Percentiles rank a stretch among this genome's conserved stretches.
These are phyloP conservation scores for Kondoa subrosea DNA, from an alignment of 768 basidiomycete genomes.

Conservation along the genomic window DNA sequence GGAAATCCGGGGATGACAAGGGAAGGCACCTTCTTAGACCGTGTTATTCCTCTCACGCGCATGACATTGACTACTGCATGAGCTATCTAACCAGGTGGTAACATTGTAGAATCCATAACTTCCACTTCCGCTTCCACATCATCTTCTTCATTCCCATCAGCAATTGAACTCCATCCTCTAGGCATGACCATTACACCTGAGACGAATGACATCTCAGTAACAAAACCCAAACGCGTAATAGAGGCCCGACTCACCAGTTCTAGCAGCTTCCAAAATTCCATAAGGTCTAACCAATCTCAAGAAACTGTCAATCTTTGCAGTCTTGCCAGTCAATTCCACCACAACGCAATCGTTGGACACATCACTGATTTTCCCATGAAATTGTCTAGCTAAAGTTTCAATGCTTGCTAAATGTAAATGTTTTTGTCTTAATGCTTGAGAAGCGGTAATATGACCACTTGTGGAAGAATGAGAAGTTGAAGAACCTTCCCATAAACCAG, in stretches of 20 bases:
- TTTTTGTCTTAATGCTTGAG: constrained; percentile 71
- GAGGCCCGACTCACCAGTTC: constrained; percentile 51
- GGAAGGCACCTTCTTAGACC: too few species aligned
- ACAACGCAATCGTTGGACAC: constrained; percentile 88
- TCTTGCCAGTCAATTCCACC: constrained; percentile 87
- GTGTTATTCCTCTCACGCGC: too few species aligned
- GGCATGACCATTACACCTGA: constrained; percentile 96
- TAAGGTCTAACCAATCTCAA: constrained; percentile 79
- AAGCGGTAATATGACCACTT: constrained; percentile 40
- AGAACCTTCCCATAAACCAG: neutral
- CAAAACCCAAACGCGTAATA: neutral
- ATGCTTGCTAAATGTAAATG: constrained; percentile 82
- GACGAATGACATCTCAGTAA: neutral
- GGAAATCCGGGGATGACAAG: too few species aligned
- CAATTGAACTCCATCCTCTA: constrained; percentile 61
- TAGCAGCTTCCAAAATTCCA: constrained; percentile 83
- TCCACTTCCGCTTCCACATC: constrained; percentile 38
- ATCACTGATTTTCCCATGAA: constrained; percentile 83
- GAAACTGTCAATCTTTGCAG: constrained; percentile 78
- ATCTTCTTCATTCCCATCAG: constrained; percentile 45
- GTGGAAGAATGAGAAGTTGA: constrained; percentile 15
- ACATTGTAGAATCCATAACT: constrained; percentile 65
- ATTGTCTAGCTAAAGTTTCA: constrained; percentile 63
- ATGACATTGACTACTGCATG: too few species aligned
- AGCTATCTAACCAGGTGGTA: constrained; percentile 80